Evolutionary conservation across 495 filamentous ascomycete species (phyloP), one percentile per base, ranked within the genome.

Genomic region (Neurospora africana): DNA sequence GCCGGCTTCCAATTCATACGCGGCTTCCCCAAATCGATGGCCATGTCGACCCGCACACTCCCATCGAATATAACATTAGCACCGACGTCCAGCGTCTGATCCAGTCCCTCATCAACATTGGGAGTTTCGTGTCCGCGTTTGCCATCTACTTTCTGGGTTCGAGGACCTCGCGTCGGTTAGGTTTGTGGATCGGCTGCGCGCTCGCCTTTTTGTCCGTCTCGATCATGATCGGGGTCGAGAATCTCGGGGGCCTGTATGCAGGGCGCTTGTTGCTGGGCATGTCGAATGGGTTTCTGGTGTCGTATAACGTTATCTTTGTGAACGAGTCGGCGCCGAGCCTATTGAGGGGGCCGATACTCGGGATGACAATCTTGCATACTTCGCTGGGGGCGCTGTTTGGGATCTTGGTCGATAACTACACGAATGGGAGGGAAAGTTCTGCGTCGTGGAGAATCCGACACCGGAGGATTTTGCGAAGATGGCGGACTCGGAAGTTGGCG

Each of bases 331-430:
- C 75, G 47, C 83, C 84, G 4, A 81, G 83, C 13, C 71, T 80
- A 58, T 78, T 82, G 41, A 76, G 83, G 1, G 84, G 83, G 5
- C 74, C 85, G 8, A 78, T 78, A 73, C 80, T 89, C 21, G 84
- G 85, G 23, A 81, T 84, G 69, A 86, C 85, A 71, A 82, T 82
- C 70, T 84, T 83, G 70, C 84, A 83, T 79, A 83, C 81, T 2
- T 83, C 81, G 10, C 81, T 88, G 19, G 87, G 87, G 19, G 84
- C 84, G 21, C 80, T 88, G 39, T 80, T 88, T 72, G 87, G 87
- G 13, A 84, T 86, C 8, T 79, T 87, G 4, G 79, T 87, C 13
- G 85, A 86, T 72, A 86, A 86, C 69, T 83, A 81, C 73, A 86
- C 85, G 1, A 73, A 75, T 4, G 74, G 70, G 17, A 75, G 75